phyloP scores from a whole-genome alignment of 148 eudicot genomes.

The Agrostemma githago region DNA sequence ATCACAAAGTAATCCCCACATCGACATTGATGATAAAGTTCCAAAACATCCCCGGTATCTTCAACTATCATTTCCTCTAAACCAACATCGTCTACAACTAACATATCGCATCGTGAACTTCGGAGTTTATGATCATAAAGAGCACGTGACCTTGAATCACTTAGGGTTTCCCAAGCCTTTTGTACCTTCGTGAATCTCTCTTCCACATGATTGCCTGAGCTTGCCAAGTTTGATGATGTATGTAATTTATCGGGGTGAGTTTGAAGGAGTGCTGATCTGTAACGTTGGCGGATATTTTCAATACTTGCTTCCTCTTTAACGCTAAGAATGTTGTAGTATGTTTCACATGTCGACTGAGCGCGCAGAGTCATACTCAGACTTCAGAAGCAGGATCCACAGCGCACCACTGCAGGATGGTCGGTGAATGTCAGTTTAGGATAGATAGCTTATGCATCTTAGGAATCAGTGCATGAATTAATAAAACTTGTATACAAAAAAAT shows the following conservation, averaged over 20 bases:
- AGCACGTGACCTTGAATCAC: conserved; percentile 51
- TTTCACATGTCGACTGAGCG: conserved; percentile 32
- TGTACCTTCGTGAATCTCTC: conserved; percentile 58
- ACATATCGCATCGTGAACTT: conserved; percentile 36
- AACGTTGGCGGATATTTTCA: conserved; percentile 65
- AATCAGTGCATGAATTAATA: background rate
- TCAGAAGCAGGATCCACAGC: conserved; percentile 7
- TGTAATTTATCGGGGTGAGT: conserved; percentile 69
- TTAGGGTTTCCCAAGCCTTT: conserved; percentile 82
- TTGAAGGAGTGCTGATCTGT: conserved; percentile 57
- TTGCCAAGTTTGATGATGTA: conserved; percentile 24
- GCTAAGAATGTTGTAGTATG: conserved; percentile 60
- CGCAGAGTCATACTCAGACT: conserved; percentile 24
- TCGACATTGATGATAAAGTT: conserved; percentile 53
- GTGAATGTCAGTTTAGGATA: background rate
- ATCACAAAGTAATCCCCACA: conserved; percentile 78
- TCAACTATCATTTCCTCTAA: conserved; percentile 57
- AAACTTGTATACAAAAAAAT: background rate
- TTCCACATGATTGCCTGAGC: conserved; percentile 20
- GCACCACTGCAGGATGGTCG: background rate
- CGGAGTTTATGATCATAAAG: conserved; percentile 56
- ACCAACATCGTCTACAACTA: conserved; percentile 51
- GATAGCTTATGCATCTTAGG: background rate
- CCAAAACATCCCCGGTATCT: conserved; percentile 34
- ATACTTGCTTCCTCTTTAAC: conserved; percentile 65